Conservation (phyloP, 371 early-diverging fungal genomes). For the Circinella minor region DNA sequence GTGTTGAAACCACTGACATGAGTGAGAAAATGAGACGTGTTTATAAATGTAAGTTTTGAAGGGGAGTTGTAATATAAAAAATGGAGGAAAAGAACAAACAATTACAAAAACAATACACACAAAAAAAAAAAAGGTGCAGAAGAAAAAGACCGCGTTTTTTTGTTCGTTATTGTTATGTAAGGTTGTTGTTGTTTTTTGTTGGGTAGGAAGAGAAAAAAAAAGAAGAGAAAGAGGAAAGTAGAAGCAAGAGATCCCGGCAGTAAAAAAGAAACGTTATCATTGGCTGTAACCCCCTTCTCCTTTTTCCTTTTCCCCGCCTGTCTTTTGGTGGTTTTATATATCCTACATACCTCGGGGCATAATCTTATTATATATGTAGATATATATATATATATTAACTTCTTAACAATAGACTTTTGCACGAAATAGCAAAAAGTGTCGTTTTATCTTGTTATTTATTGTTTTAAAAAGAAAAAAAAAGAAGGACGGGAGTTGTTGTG, state of each 20-base stretch:
- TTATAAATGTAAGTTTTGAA: not conserved
- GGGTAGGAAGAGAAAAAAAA: not conserved
- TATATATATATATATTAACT: too few species aligned
- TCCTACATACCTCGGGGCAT: not conserved
- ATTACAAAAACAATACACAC: not conserved
- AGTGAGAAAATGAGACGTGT: constrained; percentile 2
- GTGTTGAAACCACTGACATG: constrained; percentile 35
- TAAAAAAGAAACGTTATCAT: not conserved
- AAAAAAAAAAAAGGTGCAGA: not conserved
- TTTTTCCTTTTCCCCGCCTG: not conserved
- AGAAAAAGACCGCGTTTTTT: too few species aligned
- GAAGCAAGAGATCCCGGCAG: not conserved
- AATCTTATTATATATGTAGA: not conserved
- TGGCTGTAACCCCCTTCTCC: not conserved
- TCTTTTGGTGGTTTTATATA: not conserved
- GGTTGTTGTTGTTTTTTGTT: too few species aligned
- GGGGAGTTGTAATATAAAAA: not conserved
- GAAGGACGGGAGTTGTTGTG: not conserved
- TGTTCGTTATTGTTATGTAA: too few species aligned
- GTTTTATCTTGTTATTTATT: too few species aligned
- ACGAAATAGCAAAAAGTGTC: too few species aligned
- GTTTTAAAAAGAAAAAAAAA: too few species aligned
- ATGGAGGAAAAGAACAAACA: not conserved
- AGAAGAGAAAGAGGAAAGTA: not conserved
- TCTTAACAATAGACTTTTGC: too few species aligned